Base-by-base conservation (phyloP, 257 asterid genomes). In the Solanum neorickii region DNA sequence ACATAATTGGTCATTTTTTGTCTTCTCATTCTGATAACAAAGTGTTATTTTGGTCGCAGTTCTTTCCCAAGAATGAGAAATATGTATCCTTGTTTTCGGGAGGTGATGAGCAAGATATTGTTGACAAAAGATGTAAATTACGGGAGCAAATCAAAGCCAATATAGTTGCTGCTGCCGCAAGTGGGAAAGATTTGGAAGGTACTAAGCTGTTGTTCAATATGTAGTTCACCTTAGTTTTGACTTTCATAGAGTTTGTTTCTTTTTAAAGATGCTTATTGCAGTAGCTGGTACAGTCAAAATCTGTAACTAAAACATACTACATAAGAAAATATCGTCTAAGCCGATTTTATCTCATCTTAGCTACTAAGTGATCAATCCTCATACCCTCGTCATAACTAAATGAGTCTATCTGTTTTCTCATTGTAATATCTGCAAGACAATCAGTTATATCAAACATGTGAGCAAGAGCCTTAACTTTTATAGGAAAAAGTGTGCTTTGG, bases 101-200 rank as follows among this genome's bases (percentile, higher is more conserved):
- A 86, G 98, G 97, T 49, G 98, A 95, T 29, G 95, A 93, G 86
- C 88, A 89, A 39, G 98, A 94, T 86, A 90, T 90, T 85, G 92
- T 91, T 73, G 98, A 94, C 82, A 97, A 94, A 87, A 92, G 99
- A 92, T 91, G 89, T 86, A 89, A 83, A 83, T 87, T 95, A 84
- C 97, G 99, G 8, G 89, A 92, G 88, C 91, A 91, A 91, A 95
- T 97, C 86, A 95, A 96, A 92, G 98, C 93, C 77, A 97, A 94
- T 76, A 88, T 94, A 88, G 84, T 94, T 89, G 94, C 95, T 82
- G 99, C 99, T 84, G 99, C 98, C 25, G 97, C 99, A 82, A 96
- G 94, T 92, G 99, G 99, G 87, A 97, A 96, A 94, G 99, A 97
- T 84, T 87, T 97, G 94, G 99, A 97, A 95, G 99, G 99, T 96